These are phyloP conservation scores for Wallacemonas sp. DNA, from an alignment of 208 protist species.

Conservation along the genomic window DNA sequence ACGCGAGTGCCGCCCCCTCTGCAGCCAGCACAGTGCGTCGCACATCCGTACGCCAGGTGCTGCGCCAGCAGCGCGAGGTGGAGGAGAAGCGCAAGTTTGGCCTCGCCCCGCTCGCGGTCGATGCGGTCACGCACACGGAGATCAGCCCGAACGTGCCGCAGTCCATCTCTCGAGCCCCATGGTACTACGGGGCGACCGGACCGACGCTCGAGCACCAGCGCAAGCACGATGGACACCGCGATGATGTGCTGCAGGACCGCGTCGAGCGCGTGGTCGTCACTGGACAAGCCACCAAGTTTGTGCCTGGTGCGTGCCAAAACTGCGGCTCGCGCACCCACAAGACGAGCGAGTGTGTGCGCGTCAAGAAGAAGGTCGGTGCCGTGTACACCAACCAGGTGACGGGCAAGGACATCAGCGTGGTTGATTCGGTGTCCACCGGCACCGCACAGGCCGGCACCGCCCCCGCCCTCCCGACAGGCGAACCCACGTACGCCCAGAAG, in stretches of 20 bases:
- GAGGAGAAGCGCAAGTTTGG: constrained; percentile 89
- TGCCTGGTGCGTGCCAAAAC: constrained; percentile 98
- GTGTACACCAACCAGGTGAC: constrained; percentile 71
- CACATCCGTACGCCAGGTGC: constrained; percentile 62
- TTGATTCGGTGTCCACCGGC: no score
- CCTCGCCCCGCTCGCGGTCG: constrained; percentile 80
- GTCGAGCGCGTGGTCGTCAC: constrained; percentile 39
- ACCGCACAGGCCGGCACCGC: not conserved
- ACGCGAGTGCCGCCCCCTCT: not conserved
- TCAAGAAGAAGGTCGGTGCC: constrained; percentile 75
- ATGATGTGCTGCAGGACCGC: constrained; percentile 44
- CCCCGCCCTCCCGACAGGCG: constrained; percentile 17
- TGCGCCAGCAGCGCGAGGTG: constrained; percentile 78
- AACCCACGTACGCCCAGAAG: constrained; percentile 68
- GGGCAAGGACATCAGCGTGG: constrained; percentile 44
- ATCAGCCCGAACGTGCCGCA: constrained; percentile 99
- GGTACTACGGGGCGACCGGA: constrained; percentile 89
- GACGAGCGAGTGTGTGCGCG: constrained; percentile 94
- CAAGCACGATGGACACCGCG: constrained; percentile 27
- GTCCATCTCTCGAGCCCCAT: constrained; percentile 97
- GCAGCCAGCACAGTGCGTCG: not conserved
- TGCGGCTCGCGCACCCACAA: constrained; percentile 98
- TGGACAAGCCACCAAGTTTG: constrained; percentile 83
- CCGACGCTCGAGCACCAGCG: constrained; percentile 94
- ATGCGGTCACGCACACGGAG: constrained; percentile 75